Percentiles rank a stretch among this genome's conserved stretches.
These are phyloP conservation scores for Fusarium anthophilum DNA, from an alignment of 2,329 filamentous ascomycete species.

Conservation along the genomic window DNA sequence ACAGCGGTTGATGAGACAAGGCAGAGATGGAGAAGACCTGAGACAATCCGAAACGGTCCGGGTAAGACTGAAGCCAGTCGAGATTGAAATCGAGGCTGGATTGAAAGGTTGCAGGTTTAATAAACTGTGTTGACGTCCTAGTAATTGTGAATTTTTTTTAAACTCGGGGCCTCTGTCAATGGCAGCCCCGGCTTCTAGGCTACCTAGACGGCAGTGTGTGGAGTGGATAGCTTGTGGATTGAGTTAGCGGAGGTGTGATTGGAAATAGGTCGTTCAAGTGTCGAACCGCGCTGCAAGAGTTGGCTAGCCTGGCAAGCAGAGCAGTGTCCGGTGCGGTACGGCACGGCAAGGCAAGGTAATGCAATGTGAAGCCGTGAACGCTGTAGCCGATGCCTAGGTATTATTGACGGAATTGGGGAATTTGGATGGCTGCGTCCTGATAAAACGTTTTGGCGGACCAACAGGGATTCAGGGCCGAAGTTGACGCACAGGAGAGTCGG, in stretches of 20 bases:
- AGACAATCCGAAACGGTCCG: slow-evolving; percentile 30
- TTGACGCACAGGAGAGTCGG: slow-evolving; percentile 25
- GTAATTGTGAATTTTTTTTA: slow-evolving; percentile 26
- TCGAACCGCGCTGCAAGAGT: slow-evolving; percentile 10
- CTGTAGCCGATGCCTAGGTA: slow-evolving; percentile 9
- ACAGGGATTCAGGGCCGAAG: slow-evolving; percentile 18
- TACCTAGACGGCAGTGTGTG: slow-evolving; percentile 13
- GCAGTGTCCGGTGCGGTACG: background rate
- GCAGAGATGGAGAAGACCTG: slow-evolving; percentile 12
- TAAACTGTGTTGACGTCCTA: slow-evolving; percentile 21
- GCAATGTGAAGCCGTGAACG: slow-evolving; percentile 2
- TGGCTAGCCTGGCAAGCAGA: background rate
- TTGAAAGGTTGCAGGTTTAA: slow-evolving; percentile 32
- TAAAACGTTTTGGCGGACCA: slow-evolving; percentile 9
- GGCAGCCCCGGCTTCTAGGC: slow-evolving; percentile 31
- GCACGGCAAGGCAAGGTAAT: background rate
- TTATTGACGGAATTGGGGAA: slow-evolving; percentile 9
- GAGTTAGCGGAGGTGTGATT: slow-evolving; percentile 34
- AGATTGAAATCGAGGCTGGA: slow-evolving; percentile 18
- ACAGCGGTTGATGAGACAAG: slow-evolving; percentile 1
- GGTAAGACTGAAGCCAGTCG: slow-evolving; percentile 23
- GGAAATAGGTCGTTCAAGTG: slow-evolving; percentile 35
- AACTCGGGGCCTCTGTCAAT: slow-evolving; percentile 15
- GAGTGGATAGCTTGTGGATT: slow-evolving; percentile 28
- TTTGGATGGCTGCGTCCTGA: slow-evolving; percentile 3